phyloP scores from a whole-genome alignment of 2,329 filamentous ascomycete genomes.

The Ophiocordyceps sinensis region DNA sequence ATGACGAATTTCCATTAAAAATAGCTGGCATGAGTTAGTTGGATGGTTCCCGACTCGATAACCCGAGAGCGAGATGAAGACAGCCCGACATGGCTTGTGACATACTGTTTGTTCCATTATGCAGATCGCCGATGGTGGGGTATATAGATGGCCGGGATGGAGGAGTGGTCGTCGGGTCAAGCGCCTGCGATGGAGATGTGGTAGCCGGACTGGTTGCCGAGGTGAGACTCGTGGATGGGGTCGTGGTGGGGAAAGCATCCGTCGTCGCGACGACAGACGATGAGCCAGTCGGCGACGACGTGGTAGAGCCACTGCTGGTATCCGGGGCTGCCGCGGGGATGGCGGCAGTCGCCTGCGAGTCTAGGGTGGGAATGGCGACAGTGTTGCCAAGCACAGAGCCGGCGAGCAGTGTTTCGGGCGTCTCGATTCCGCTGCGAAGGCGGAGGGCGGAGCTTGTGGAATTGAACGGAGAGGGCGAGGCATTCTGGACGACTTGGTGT shows the following conservation, averaged over 20 bases:
- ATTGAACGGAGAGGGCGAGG: not conserved
- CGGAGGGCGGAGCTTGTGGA: constrained; percentile 22
- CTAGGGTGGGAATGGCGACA: constrained; percentile 16
- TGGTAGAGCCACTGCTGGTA: constrained; percentile 8
- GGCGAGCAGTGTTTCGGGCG: constrained; percentile 23
- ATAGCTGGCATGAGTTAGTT: not conserved
- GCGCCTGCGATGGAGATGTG: not conserved
- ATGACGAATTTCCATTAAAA: not conserved
- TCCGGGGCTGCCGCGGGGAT: constrained; percentile 9
- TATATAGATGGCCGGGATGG: constrained; percentile 3
- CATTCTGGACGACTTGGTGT: too few species aligned
- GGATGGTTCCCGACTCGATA: not conserved
- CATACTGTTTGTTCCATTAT: constrained; percentile 11
- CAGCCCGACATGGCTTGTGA: not conserved
- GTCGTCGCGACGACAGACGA: not conserved
- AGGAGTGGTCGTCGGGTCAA: constrained; percentile 4
- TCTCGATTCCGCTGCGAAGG: constrained; percentile 25
- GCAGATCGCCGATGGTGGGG: constrained; percentile 4
- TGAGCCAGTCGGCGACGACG: constrained; percentile 3
- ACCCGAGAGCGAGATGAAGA: not conserved
- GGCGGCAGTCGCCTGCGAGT: constrained; percentile 9
- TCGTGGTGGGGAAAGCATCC: not conserved
- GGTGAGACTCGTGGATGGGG: too few species aligned
- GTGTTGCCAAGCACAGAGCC: constrained; percentile 22
- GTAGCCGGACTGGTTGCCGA: not conserved